phyloP scores from a whole-genome alignment of 768 basidiomycete species.

The Leucocoprinus sp. region DNA sequence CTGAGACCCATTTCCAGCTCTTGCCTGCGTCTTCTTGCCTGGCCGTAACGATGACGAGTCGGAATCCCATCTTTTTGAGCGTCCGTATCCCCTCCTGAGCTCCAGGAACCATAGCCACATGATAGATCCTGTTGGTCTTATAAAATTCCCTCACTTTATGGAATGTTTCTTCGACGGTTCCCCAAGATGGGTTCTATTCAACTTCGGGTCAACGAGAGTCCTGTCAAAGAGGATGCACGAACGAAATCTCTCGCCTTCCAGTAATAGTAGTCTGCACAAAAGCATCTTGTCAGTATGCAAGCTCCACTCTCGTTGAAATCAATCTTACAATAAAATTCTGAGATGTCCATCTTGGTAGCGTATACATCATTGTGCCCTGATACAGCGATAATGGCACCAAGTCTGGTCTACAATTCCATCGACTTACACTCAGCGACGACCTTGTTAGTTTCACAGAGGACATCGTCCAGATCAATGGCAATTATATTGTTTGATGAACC shows the following conservation, averaged over 20 bases:
- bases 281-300: neutral
- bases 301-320: no score
- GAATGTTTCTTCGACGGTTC: slow-evolving; percentile 47
- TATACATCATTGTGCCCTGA: slow-evolving; percentile 61
- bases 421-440: slow-evolving; percentile 48
- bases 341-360: slow-evolving; percentile 46
- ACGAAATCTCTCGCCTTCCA: slow-evolving; percentile 45
- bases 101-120: slow-evolving; percentile 47
- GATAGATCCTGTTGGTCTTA: slow-evolving; percentile 36
- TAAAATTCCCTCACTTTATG: slow-evolving; percentile 55
- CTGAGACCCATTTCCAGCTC: slow-evolving; percentile 60
- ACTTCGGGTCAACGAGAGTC: neutral
- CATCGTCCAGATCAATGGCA: slow-evolving; percentile 63
- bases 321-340: slow-evolving; percentile 54
- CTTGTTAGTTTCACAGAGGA: slow-evolving; percentile 54
- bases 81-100: slow-evolving; percentile 49
- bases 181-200: slow-evolving; percentile 52
- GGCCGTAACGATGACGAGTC: slow-evolving; percentile 72
- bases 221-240: neutral
- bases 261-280: slow-evolving; percentile 54
- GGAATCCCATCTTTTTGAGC: slow-evolving; percentile 56
- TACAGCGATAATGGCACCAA: neutral
- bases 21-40: slow-evolving; percentile 46
- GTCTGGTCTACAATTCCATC: neutral
- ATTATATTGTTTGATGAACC: slow-evolving; percentile 32